Evolutionary conservation across 306 rosid genomes (phyloP), one percentile per base, ranked within the genome.

Genomic region (Corylus avellana): DNA sequence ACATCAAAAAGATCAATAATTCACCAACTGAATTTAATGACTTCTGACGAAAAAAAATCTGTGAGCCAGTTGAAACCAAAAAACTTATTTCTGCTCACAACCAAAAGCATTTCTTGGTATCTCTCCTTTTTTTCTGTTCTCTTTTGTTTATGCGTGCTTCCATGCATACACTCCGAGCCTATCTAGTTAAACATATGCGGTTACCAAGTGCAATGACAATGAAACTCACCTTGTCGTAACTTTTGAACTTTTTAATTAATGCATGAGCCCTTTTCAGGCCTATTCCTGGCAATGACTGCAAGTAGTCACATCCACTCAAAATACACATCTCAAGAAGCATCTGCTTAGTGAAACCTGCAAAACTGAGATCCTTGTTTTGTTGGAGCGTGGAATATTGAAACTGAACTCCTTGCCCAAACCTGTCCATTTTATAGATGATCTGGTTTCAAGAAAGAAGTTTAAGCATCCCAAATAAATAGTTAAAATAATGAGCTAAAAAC

Each of bases 241-340:
- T 90, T 84, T 82, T 82, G 80, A 90, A 90, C 78, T 79, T 90
- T 80, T 89, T 91, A 7, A 95, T 76, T 29, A 91, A 89, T 69
- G 96, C 89, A 79, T 95, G 97, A 39, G 98, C 97, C 79, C 92
- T 90, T 95, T 95, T 95, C 68, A 91, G 91, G 69, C 99, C 99
- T 96, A 95, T 93, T 83, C 99, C 99, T 54, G 99, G 94, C 87
- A 93, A 83, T 62, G 98, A 95, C 83, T 64, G 94, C 82, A 95
- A 88, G 85, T 95, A 95, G 82, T 95, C 97, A 80, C 98, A 95
- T 75, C 98, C 99, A 78, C 99, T 95, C 86, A 95, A 79, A 90
- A 91, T 91, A 82, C 99, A 95, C 99, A 90, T 93, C 82, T 93
- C 98, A 42, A 95, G 97, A 74, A 95, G 80, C 99, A 95, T 95